Conservation (phyloP, 78 protist species). For the Guillardia theta region DNA sequence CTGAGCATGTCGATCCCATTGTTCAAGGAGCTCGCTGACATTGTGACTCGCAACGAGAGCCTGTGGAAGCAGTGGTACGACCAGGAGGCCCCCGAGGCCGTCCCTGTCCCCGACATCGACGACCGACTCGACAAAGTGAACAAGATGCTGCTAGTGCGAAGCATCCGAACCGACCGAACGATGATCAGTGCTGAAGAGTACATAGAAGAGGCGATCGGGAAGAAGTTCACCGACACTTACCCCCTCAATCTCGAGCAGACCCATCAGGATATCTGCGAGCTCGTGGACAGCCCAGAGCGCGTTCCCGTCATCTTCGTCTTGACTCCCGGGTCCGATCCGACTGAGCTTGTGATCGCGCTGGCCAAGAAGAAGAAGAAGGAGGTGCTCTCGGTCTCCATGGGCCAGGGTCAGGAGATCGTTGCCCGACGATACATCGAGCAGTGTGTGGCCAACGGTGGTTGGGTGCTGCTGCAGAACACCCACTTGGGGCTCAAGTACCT, state of each 20-base stretch:
- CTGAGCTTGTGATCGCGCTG: slow-evolving; percentile 59
- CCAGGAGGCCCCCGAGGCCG: slow-evolving; percentile 70
- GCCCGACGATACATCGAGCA: slow-evolving; percentile 57
- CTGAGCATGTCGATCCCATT: not conserved
- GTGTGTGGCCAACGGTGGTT: slow-evolving; percentile 61
- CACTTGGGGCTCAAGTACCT: slow-evolving; percentile 81
- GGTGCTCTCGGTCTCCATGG: slow-evolving; percentile 74
- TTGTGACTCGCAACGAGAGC: slow-evolving; percentile 39
- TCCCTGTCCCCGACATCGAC: slow-evolving; percentile 61
- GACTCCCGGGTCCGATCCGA: slow-evolving; percentile 86
- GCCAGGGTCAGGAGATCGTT: slow-evolving; percentile 87
- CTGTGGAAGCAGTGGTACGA: slow-evolving; percentile 79
- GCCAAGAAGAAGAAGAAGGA: slow-evolving; percentile 69
- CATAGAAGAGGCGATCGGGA: slow-evolving; percentile 61
- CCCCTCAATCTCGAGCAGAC: slow-evolving; percentile 45
- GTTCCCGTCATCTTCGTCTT: slow-evolving; percentile 78
- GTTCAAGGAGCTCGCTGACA: slow-evolving; percentile 60
- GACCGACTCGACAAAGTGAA: slow-evolving; percentile 55
- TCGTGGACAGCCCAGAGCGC: slow-evolving; percentile 18
- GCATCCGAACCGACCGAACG: slow-evolving; percentile 74
- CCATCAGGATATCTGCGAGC: slow-evolving; percentile 32
- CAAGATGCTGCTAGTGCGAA: slow-evolving; percentile 75
- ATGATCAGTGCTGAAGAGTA: slow-evolving; percentile 57
- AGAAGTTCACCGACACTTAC: slow-evolving; percentile 18
- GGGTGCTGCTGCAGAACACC: slow-evolving; percentile 89